These are phyloP conservation scores for Wallacemonas collosoma DNA, from an alignment of 208 protist species.

Conservation along the genomic window DNA sequence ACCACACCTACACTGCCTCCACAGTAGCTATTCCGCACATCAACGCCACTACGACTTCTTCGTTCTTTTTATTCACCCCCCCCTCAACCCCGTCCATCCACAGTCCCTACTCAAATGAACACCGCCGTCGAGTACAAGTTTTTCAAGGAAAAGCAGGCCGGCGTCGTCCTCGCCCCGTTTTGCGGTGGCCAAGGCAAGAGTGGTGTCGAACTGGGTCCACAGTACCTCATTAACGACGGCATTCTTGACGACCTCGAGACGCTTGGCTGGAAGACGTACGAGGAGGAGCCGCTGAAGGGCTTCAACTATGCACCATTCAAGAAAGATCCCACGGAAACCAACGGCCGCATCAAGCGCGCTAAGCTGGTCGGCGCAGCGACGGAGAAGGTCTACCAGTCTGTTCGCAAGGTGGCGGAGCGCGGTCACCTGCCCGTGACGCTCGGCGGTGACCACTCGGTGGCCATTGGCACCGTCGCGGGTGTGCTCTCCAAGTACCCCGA, in stretches of 20 bases:
- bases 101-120: not conserved
- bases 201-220: constrained; percentile 47
- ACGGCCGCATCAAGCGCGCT: constrained; percentile 37
- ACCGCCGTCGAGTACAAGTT: constrained; percentile 35
- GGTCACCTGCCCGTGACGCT: constrained; percentile 44
- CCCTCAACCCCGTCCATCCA: too few relatives aligned
- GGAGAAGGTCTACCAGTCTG: constrained; percentile 38
- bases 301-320: constrained; percentile 33
- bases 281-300: constrained; percentile 34
- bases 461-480: constrained; percentile 50
- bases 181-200: constrained; percentile 45
- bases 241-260: constrained; percentile 43
- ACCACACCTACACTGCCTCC: too few relatives aligned
- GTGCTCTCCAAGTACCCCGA: constrained; percentile 48
- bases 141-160: constrained; percentile 44
- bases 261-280: constrained; percentile 38
- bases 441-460: constrained; percentile 49
- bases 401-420: constrained; percentile 40
- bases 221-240: constrained; percentile 42
- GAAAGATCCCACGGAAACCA: constrained; percentile 28
- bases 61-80: too few relatives aligned
- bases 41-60: too few relatives aligned
- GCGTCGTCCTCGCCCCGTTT: constrained; percentile 52
- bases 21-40: too few relatives aligned
- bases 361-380: constrained; percentile 36